phyloP scores from a whole-genome alignment of 352 stramenopile species.

The Phytopythium aichiense region DNA sequence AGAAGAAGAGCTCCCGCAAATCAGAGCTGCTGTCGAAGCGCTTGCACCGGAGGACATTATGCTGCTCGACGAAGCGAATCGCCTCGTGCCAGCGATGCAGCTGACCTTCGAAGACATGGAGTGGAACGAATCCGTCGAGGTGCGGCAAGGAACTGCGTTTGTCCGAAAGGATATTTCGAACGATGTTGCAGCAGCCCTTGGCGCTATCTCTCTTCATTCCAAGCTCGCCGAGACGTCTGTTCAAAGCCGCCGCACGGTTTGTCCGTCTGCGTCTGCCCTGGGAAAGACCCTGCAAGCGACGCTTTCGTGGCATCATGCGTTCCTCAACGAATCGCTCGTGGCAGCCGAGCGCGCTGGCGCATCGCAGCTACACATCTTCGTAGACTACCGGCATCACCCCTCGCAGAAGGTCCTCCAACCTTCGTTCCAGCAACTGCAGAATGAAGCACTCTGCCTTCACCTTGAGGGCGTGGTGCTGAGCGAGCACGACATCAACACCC shows the following conservation, averaged over 20 bases:
- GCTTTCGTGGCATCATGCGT: slow-evolving; percentile 32
- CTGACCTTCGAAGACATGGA: slow-evolving; percentile 76
- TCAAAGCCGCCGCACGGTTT: slow-evolving; percentile 40
- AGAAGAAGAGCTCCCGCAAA: slow-evolving; percentile 14
- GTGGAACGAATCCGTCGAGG: slow-evolving; percentile 60
- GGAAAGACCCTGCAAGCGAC: slow-evolving; percentile 32
- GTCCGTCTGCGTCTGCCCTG: slow-evolving; percentile 35
- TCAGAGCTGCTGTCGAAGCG: slow-evolving; percentile 20
- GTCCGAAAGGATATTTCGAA: slow-evolving; percentile 43
- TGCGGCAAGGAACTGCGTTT: slow-evolving; percentile 46
- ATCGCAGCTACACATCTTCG: slow-evolving; percentile 59
- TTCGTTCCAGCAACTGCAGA: slow-evolving; percentile 65
- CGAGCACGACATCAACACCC: slow-evolving; percentile 41
- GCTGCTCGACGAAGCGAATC: slow-evolving; percentile 32
- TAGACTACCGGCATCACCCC: slow-evolving; percentile 61
- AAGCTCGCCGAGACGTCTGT: slow-evolving; percentile 59
- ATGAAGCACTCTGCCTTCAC: slow-evolving; percentile 67
- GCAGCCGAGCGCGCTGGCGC: slow-evolving; percentile 48
- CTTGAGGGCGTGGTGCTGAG: slow-evolving; percentile 55
- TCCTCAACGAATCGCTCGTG: slow-evolving; percentile 60
- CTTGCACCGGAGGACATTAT: slow-evolving; percentile 36
- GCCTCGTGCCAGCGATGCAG: slow-evolving; percentile 25
- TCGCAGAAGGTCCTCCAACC: slow-evolving; percentile 65
- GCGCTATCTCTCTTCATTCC: slow-evolving; percentile 57
- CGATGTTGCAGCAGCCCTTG: slow-evolving; percentile 41